phyloP scores from a whole-genome alignment of 768 basidiomycete species.

The Suillus hirtellus region DNA sequence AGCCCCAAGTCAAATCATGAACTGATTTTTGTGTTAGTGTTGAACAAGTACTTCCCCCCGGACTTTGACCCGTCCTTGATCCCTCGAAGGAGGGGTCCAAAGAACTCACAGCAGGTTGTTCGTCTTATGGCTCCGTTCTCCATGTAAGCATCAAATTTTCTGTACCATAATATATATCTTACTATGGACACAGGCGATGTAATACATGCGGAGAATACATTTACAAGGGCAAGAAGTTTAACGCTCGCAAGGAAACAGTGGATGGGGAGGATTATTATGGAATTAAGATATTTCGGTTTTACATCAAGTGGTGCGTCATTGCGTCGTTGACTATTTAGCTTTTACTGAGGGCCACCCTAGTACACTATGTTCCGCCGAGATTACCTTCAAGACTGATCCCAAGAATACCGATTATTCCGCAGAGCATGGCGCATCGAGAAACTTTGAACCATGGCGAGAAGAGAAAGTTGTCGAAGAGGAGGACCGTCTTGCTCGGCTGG shows the following conservation, averaged over 20 bases:
- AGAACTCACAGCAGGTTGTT: conserved; percentile 96
- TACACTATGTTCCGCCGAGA: conserved; percentile 94
- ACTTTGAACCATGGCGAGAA: conserved; percentile 97
- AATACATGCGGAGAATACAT: conserved; percentile 98
- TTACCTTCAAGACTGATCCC: conserved; percentile 99
- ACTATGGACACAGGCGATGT: conserved; percentile 61
- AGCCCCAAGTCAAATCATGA: not conserved
- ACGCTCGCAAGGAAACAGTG: conserved; percentile 97
- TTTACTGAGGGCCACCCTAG: conserved; percentile 43
- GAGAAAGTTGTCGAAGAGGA: conserved; percentile 76
- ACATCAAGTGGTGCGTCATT: conserved; percentile 79
- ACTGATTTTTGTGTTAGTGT: conserved; percentile 47
- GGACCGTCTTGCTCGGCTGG: conserved; percentile 81
- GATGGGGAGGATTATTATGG: conserved; percentile 97
- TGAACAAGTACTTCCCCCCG: conserved; percentile 96
- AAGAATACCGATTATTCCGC: conserved; percentile 94
- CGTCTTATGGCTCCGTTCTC: conserved; percentile 99
- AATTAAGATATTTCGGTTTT: conserved; percentile 94
- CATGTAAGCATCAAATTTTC: conserved; percentile 57
- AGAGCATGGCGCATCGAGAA: conserved; percentile 96
- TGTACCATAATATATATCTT: not conserved
- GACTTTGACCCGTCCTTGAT: conserved; percentile 98
- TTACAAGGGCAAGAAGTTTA: conserved; percentile 99
- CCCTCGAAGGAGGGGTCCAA: conserved; percentile 83
- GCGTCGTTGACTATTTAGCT: conserved; percentile 25